Percentiles rank a stretch among this genome's conserved stretches.
These are phyloP conservation scores for Ampelomyces quisqualis DNA, from an alignment of 2,329 filamentous ascomycete genomes.

Conservation along the genomic window DNA sequence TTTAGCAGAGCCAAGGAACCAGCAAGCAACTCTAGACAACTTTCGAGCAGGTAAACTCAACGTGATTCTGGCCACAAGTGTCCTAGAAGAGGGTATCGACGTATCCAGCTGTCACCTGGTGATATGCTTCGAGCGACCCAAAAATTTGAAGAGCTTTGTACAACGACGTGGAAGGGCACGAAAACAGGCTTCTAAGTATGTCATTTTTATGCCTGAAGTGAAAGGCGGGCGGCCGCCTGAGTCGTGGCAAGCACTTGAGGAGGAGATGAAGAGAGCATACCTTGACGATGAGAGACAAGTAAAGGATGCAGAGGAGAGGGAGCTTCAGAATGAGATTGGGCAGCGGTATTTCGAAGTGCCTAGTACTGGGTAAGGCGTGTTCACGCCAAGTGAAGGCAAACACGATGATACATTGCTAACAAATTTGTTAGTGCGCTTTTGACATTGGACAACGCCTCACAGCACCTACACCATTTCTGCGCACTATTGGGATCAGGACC, in stretches of 20 bases:
- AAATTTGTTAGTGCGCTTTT: constrained; percentile 59
- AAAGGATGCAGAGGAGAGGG: constrained; percentile 47
- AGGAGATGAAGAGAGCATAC: constrained; percentile 70
- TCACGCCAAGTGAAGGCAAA: not conserved
- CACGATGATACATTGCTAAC: not conserved
- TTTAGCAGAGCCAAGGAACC: constrained; percentile 50
- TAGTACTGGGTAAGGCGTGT: constrained; percentile 36
- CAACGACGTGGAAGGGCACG: constrained; percentile 66
- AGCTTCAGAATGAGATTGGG: constrained; percentile 52
- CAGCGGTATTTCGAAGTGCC: constrained; percentile 22
- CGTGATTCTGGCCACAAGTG: constrained; percentile 59
- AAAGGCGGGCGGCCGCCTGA: constrained; percentile 35
- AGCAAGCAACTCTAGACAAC: constrained; percentile 55
- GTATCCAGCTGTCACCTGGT: constrained; percentile 65
- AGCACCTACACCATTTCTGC: constrained; percentile 85
- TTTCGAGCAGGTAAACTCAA: constrained; percentile 57
- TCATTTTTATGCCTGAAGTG: constrained; percentile 50
- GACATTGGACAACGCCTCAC: constrained; percentile 69
- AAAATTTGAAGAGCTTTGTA: constrained; percentile 64
- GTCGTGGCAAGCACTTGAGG: constrained; percentile 68
- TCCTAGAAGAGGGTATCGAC: constrained; percentile 63
- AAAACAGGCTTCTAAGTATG: constrained; percentile 57
- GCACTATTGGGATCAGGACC: constrained; percentile 57
- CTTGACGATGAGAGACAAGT: constrained; percentile 62
- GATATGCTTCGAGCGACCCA: constrained; percentile 63